A percentile compares a stretch with the other conserved stretches of the same genome.
Conservation (phyloP, 176 grass and related monocot species). For the Carex cristatella region DNA sequence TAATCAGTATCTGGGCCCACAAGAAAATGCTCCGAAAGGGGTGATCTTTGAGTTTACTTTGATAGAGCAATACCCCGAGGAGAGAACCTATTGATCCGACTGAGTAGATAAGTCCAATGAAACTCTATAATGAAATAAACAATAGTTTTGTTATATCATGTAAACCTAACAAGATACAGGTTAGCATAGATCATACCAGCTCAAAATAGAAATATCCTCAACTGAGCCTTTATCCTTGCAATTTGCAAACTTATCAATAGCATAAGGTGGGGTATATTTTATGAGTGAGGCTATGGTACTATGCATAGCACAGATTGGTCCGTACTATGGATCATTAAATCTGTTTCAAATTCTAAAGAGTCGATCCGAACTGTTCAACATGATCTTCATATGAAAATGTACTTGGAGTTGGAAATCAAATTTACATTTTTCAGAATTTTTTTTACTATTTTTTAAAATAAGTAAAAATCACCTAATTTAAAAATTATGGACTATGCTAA, state of each 20-base stretch:
- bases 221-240: background rate
- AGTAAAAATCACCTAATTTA: too few species aligned
- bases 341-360: too few species aligned
- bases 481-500: too few species aligned
- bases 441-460: too few species aligned
- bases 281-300: too few species aligned
- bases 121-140: slow-evolving; percentile 40
- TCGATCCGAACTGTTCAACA: too few species aligned
- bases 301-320: too few species aligned
- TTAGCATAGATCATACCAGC: background rate
- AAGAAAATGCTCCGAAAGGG: slow-evolving; percentile 61
- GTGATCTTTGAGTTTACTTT: slow-evolving; percentile 52
- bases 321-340: too few species aligned
- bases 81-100: slow-evolving; percentile 72
- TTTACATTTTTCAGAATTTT: too few species aligned
- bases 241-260: background rate
- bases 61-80: slow-evolving; percentile 69
- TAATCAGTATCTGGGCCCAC: slow-evolving; percentile 62
- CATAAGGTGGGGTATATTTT: background rate
- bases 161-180: background rate
- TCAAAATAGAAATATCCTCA: background rate
- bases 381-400: too few species aligned
- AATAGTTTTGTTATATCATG: background rate
- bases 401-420: too few species aligned
- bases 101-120: slow-evolving; percentile 65